A percentile compares a stretch with the other conserved stretches of the same genome.
Evolutionary conservation across 2,329 filamentous ascomycete species (phyloP).

Genomic region (Ophiostoma ips): DNA sequence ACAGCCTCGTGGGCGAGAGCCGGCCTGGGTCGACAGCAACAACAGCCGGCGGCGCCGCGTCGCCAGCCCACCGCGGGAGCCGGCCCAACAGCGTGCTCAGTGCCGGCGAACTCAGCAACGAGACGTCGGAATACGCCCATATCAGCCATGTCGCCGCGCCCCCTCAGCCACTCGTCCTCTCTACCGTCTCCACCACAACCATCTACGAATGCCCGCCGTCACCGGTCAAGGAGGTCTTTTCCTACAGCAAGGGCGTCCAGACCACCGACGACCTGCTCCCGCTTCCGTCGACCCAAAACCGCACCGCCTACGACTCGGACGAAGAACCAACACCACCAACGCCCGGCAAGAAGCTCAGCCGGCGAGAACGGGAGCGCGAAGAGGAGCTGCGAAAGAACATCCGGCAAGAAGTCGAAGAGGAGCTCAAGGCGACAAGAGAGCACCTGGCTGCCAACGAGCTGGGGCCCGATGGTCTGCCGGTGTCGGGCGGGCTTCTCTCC

Average conservation of each 20-base stretch:
- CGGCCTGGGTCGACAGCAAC: constrained; percentile 55
- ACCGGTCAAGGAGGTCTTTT: constrained; percentile 70
- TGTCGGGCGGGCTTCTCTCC: constrained; percentile 27
- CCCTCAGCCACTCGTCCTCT: constrained; percentile 48
- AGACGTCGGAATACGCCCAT: constrained; percentile 42
- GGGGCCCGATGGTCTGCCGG: background rate
- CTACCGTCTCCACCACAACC: constrained; percentile 58
- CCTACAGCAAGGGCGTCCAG: constrained; percentile 94
- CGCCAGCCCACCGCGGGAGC: constrained; percentile 56
- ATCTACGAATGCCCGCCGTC: constrained; percentile 70
- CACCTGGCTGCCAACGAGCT: constrained; percentile 22
- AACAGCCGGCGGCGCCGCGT: constrained; percentile 47
- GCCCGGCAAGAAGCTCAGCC: constrained; percentile 60
- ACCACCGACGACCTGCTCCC: constrained; percentile 63
- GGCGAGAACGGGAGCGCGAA: constrained; percentile 67
- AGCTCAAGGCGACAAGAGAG: constrained; percentile 60
- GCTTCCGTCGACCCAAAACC: constrained; percentile 36
- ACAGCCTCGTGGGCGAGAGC: constrained; percentile 67
- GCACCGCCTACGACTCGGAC: constrained; percentile 47
- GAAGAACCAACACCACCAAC: constrained; percentile 43
- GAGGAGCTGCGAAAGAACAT: constrained; percentile 80
- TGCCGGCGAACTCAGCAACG: constrained; percentile 65
- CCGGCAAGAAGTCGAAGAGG: constrained; percentile 81
- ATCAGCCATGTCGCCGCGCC: background rate
- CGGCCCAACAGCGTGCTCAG: constrained; percentile 79